Percentiles rank a stretch among this genome's conserved stretches.
Conservation (phyloP, 352 stramenopile genomes). For the Aphanomyces euteiches region DNA sequence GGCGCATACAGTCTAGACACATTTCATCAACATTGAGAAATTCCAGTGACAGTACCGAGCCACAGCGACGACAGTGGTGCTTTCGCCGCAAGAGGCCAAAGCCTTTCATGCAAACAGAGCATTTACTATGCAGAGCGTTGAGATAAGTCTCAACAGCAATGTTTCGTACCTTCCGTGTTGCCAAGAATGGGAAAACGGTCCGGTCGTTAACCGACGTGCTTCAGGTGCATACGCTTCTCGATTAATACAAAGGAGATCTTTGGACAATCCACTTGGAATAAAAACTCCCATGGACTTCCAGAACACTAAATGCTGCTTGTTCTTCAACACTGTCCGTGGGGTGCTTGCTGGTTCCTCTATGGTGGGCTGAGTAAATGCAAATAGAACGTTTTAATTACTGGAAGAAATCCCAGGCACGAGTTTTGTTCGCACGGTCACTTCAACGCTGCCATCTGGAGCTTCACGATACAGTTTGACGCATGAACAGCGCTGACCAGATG, state of each 20-base stretch:
- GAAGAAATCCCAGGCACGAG: neutral
- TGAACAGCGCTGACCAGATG: slow-evolving; percentile 26
- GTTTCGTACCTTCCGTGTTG: neutral
- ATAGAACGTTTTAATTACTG: too few relatives aligned
- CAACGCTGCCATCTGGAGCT: slow-evolving; percentile 3
- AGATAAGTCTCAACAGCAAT: too few relatives aligned
- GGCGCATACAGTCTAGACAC: slow-evolving; percentile 17
- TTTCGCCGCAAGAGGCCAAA: slow-evolving; percentile 65
- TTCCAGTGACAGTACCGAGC: slow-evolving; percentile 39
- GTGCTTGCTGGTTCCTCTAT: too few relatives aligned
- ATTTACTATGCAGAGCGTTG: slow-evolving; percentile 30
- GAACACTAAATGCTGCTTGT: slow-evolving; percentile 4
- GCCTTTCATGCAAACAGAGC: slow-evolving; percentile 53
- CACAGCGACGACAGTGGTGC: slow-evolving; percentile 71
- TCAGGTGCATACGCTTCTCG: slow-evolving; percentile 6
- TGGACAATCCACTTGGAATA: slow-evolving; percentile 11
- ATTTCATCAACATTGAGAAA: neutral
- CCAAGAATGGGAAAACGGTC: slow-evolving; percentile 8
- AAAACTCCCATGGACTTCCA: slow-evolving; percentile 29
- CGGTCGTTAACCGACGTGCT: slow-evolving; percentile 12
- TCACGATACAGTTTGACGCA: slow-evolving; percentile 29
- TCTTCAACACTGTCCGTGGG: too few relatives aligned
- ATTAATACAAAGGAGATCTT: slow-evolving; percentile 2
- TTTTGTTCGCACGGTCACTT: slow-evolving; percentile 23
- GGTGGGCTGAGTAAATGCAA: too few relatives aligned